Conservation (phyloP, 345 rosid genomes). For the Boechera stricta region DNA sequence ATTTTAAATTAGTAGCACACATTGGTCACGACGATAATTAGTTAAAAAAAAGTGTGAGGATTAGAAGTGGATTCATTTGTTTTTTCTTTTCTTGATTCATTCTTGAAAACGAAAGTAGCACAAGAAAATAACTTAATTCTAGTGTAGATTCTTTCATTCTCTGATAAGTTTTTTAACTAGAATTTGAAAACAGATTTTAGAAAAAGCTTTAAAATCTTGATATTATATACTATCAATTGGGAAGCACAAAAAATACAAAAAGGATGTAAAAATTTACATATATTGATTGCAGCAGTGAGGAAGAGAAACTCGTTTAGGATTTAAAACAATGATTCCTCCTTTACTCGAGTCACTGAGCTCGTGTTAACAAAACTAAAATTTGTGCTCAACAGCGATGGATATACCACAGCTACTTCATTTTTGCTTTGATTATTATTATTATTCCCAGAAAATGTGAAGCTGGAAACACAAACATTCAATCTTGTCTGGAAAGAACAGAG, state of each 20-base stretch:
- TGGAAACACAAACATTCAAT: slow-evolving; percentile 26
- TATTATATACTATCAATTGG: no score
- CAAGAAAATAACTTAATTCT: not conserved
- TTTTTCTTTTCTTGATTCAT: not conserved
- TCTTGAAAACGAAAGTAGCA: not conserved
- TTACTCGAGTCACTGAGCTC: not conserved
- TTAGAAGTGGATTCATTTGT: no score
- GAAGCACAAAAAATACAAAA: no score
- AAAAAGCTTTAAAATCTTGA: not conserved
- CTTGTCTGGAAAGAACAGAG: slow-evolving; percentile 4
- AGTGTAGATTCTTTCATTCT: not conserved
- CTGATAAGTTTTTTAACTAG: not conserved
- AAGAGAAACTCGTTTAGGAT: not conserved
- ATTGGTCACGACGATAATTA: no score
- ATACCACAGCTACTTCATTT: not conserved
- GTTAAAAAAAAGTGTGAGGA: no score
- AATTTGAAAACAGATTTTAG: not conserved
- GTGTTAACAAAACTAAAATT: not conserved
- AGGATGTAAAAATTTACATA: no score
- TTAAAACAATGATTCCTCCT: not conserved
- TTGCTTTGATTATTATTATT: not conserved
- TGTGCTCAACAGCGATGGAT: no score
- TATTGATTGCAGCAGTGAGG: not conserved
- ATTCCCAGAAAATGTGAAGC: not conserved
- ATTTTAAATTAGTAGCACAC: not conserved